Evolutionary conservation across 2,329 filamentous ascomycete species (phyloP), one percentile per base, ranked within the genome.

Genomic region (Zymoseptoria brevis): DNA sequence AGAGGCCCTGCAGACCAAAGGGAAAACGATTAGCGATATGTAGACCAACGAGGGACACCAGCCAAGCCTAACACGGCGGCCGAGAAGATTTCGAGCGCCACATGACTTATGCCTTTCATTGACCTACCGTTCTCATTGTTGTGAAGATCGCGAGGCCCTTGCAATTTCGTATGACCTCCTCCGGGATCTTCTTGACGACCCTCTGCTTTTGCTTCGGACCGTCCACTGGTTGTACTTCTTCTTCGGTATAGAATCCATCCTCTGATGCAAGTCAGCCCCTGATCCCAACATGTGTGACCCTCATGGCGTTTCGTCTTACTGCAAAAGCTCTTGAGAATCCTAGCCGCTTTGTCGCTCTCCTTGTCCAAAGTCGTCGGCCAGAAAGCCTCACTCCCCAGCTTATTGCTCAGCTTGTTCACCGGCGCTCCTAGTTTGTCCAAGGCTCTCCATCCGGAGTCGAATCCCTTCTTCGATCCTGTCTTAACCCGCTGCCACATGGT

Each of bases 61-160:
- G 26, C 26, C 8, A 8, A 29, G 26, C 26, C 26, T 8, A 8
- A 29, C 26, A 29, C 8, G 26, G 26, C 7, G 26, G 26, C 26
- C 26, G 26, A 29, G 26, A 29, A 1, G 26, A 29, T 29, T 29
- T 29, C 26, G 26, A 29, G 26, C 26, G 26, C 26, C 26, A 29
- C 26, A 29, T 8, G 26, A 29, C 26, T 29, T 29, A 29, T 29
- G 26, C 26, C 26, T 29, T 29, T 29, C 26, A 29, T 29, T 29
- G 7, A 29, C 26, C 26, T 29, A 29, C 26, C 13, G 90, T 93
- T 60, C 93, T 87, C 90, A 96, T 96, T 29, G 90, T 96, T 0
- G 92, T 96, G 77, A 96, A 96, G 66, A 97, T 89, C 57, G 90
- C 92, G 59, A 97, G 82, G 9, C 90, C 93, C 66, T 93, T 90